Percentiles rank a stretch among this genome's conserved stretches.
These are phyloP conservation scores for Naematelia encephala DNA, from an alignment of 768 basidiomycete species.

Conservation along the genomic window DNA sequence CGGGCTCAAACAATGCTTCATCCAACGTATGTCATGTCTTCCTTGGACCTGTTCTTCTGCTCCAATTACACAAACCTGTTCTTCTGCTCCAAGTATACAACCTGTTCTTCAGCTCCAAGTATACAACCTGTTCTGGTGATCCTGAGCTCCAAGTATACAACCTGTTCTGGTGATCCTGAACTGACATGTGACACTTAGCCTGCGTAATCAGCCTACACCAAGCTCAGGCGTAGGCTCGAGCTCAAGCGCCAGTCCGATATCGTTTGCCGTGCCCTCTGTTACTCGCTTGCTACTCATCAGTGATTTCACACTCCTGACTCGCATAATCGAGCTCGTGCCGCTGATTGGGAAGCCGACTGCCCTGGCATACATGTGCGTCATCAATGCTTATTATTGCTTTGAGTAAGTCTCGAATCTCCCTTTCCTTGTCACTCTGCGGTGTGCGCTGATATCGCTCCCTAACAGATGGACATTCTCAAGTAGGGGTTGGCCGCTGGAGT, in stretches of 20 bases:
- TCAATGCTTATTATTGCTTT: slow-evolving; percentile 49
- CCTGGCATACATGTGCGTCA: slow-evolving; percentile 43
- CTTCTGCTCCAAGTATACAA: too few relatives aligned
- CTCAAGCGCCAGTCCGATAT: slow-evolving; percentile 6
- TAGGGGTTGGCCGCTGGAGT: slow-evolving; percentile 28
- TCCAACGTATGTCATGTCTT: slow-evolving; percentile 27
- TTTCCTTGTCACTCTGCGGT: too few relatives aligned
- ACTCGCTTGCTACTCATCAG: slow-evolving; percentile 41
- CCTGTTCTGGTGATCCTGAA: too few relatives aligned
- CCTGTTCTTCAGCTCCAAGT: too few relatives aligned
- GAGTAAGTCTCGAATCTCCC: slow-evolving; percentile 29
- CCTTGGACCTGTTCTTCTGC: background rate
- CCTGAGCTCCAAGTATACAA: too few relatives aligned
- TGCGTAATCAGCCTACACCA: slow-evolving; percentile 10
- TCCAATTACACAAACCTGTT: too few relatives aligned
- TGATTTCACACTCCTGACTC: slow-evolving; percentile 45
- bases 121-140: too few relatives aligned
- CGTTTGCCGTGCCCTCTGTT: slow-evolving; percentile 21
- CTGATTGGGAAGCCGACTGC: slow-evolving; percentile 30
- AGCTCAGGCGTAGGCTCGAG: background rate
- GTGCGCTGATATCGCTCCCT: slow-evolving; percentile 6
- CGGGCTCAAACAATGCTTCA: slow-evolving; percentile 41
- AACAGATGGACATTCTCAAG: slow-evolving; percentile 31
- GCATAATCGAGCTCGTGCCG: slow-evolving; percentile 36
- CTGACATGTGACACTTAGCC: too few relatives aligned